Conservation (phyloP, 371 early-diverging fungal genomes). For the Mucor racemosus region DNA sequence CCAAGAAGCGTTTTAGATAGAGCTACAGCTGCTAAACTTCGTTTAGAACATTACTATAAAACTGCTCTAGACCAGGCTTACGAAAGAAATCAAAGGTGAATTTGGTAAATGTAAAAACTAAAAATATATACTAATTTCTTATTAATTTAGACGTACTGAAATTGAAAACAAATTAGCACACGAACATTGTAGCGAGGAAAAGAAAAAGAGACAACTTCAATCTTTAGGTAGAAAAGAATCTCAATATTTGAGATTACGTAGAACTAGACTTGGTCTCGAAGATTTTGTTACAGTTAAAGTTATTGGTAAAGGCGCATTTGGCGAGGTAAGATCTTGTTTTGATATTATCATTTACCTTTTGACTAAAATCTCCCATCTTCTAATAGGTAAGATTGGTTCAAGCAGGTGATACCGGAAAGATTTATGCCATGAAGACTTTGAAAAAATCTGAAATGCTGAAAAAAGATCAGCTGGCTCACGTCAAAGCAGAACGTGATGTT, state of each 20-base stretch:
- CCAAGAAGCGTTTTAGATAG: conserved; percentile 82
- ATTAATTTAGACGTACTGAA: conserved; percentile 67
- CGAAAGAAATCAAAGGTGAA: conserved; percentile 84
- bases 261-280: conserved; percentile 89
- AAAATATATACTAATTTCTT: background rate
- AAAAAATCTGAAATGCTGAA: conserved; percentile 97
- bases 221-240: conserved; percentile 90
- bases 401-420: conserved; percentile 94
- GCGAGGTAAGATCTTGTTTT: conserved; percentile 71
- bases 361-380: background rate
- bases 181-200: conserved; percentile 86
- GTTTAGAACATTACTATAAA: conserved; percentile 90
- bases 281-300: conserved; percentile 97
- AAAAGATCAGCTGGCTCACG: conserved; percentile 97
- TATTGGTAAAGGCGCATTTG: conserved; percentile 99
- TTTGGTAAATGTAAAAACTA: no score
- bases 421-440: conserved; percentile 98
- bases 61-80: conserved; percentile 83
- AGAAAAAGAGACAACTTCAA: conserved; percentile 81
- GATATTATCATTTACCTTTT: no score
- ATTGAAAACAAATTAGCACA: conserved; percentile 75
- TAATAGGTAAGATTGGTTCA: conserved; percentile 90
- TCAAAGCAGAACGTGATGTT: conserved; percentile 96
- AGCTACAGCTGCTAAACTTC: conserved; percentile 85
- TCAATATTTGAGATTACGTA: conserved; percentile 88